Conservation (phyloP, 495 filamentous ascomycete species). For the Penicillium silybi region DNA sequence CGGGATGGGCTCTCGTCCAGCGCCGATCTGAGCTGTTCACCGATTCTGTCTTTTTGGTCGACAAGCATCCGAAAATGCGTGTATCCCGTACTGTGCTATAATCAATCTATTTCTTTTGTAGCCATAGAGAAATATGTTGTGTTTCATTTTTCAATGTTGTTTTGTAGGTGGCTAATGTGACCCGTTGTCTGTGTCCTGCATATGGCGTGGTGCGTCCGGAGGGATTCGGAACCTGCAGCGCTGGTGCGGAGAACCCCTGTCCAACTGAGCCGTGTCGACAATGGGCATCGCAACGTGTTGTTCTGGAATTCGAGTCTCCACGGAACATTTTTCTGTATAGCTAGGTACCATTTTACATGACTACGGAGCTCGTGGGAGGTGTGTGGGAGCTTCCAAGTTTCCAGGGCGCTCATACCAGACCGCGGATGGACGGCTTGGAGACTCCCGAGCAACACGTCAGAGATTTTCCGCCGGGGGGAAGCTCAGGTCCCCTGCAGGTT, state of each 20-base stretch:
- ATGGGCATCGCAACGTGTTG: background rate
- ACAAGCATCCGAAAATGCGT: conserved; percentile 40
- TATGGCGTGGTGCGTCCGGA: conserved; percentile 19
- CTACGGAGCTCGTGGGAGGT: background rate
- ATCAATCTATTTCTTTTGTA: conserved; percentile 50
- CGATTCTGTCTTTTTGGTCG: conserved; percentile 30
- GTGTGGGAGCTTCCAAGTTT: conserved; percentile 1
- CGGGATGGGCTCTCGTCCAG: conserved; percentile 8
- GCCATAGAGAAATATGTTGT: conserved; percentile 34
- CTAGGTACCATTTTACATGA: background rate
- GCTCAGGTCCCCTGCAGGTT: conserved; percentile 3
- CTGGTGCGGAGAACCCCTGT: conserved; percentile 32
- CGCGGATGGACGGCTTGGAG: conserved; percentile 5
- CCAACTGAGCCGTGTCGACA: conserved; percentile 1
- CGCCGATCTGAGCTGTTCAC: conserved; percentile 15
- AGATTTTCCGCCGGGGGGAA: conserved; percentile 27
- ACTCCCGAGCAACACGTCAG: conserved; percentile 32
- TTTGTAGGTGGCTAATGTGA: background rate
- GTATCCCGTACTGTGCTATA: conserved; percentile 52
- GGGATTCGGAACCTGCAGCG: conserved; percentile 28
- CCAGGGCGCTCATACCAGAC: background rate
- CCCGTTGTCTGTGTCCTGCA: background rate
- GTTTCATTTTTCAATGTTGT: conserved; percentile 15
- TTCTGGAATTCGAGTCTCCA: background rate
- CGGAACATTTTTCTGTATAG: background rate